A percentile compares a stretch with the other conserved stretches of the same genome.
These are phyloP conservation scores for Carpinus fangiana DNA, from an alignment of 306 rosid species.

Conservation along the genomic window DNA sequence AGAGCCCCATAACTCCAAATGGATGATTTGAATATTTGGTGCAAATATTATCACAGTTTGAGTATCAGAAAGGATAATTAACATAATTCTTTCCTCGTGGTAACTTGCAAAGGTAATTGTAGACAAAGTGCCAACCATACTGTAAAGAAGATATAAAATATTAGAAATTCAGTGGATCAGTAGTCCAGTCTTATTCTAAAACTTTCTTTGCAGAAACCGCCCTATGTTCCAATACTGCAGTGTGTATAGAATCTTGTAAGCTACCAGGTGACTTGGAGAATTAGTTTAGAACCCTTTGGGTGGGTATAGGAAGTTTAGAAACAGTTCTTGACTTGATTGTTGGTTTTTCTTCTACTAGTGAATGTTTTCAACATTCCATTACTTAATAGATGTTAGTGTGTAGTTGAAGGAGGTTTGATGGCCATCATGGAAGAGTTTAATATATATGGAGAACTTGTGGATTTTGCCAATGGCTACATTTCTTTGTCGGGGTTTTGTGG, in stretches of 20 bases:
- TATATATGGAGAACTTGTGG: neutral
- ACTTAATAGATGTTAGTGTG: neutral
- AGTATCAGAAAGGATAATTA: neutral
- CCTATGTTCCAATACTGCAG: too few relatives aligned
- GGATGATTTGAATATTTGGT: neutral
- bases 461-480: neutral
- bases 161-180: neutral
- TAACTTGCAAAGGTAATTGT: neutral
- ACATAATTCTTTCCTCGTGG: too few relatives aligned
- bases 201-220: too few relatives aligned
- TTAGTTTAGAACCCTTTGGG: neutral
- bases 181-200: neutral
- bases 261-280: neutral
- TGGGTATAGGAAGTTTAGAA: neutral
- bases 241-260: neutral
- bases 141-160: neutral
- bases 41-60: neutral
- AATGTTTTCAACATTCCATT: neutral
- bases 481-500: neutral
- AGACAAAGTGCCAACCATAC: neutral
- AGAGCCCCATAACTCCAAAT: neutral
- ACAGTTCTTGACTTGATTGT: neutral
- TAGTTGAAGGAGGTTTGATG: neutral
- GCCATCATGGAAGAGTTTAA: neutral
- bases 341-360: neutral